A percentile compares a stretch with the other conserved stretches of the same genome.
Evolutionary conservation across 495 filamentous ascomycete genomes (phyloP).

Genomic region (Clavariopsis aquatica): DNA sequence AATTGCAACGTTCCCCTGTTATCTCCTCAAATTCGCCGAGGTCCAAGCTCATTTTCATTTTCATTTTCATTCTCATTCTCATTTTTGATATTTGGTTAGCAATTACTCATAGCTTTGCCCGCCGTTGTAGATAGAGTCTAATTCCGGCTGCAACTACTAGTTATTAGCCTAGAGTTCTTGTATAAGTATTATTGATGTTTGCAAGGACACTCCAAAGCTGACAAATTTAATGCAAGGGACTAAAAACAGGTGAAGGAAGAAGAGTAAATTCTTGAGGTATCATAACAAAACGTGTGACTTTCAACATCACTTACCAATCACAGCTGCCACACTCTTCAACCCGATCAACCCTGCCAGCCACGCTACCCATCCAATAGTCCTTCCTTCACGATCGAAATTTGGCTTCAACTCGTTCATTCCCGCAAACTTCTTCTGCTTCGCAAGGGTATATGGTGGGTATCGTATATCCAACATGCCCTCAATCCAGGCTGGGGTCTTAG

Average conservation of each 20-base stretch:
- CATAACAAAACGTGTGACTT: background rate
- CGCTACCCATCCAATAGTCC: constrained; percentile 38
- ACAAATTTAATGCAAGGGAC: background rate
- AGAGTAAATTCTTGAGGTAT: background rate
- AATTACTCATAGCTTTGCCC: constrained; percentile 17
- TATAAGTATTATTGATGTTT: background rate
- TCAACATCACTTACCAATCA: constrained; percentile 33
- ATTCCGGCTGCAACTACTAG: constrained; percentile 27
- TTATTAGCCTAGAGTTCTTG: constrained; percentile 6
- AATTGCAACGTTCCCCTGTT: too few species aligned
- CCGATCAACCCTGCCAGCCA: constrained; percentile 32
- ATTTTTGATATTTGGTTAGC: too few species aligned
- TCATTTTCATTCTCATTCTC: too few species aligned
- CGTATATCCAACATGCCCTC: constrained; percentile 72
- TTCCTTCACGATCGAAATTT: constrained; percentile 82
- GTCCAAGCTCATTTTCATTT: too few species aligned
- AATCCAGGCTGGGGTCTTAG: constrained; percentile 76
- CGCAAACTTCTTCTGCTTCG: constrained; percentile 61
- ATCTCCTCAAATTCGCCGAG: too few species aligned
- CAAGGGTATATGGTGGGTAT: constrained; percentile 73
- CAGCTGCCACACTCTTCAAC: constrained; percentile 24
- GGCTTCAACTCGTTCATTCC: constrained; percentile 62
- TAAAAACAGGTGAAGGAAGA: background rate
- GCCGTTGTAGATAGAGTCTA: constrained; percentile 32
- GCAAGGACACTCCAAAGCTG: background rate